Evolutionary conservation across 768 basidiomycete genomes (phyloP).

Genomic region (Macrolepiota fuliginosa): DNA sequence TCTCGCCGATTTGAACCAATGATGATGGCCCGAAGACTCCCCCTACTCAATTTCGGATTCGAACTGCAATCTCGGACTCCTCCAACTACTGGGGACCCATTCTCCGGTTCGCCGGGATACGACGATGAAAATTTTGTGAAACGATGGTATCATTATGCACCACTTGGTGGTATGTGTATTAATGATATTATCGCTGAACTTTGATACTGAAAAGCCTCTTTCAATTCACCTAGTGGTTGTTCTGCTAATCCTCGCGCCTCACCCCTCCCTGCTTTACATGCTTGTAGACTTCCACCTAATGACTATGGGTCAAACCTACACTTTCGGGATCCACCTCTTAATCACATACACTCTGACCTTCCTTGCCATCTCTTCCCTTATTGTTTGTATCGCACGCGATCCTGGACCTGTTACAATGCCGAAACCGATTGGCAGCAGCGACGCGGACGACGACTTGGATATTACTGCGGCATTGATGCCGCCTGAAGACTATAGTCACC

Average conservation of each 20-base stretch:
- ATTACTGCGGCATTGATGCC: slow-evolving; percentile 62
- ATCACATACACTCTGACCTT: slow-evolving; percentile 65
- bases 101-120: slow-evolving; percentile 13
- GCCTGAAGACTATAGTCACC: slow-evolving; percentile 39
- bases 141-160: slow-evolving; percentile 57
- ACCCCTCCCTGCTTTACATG: slow-evolving; percentile 69
- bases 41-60: slow-evolving; percentile 20
- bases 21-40: slow-evolving; percentile 21
- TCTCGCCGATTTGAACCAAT: neutral
- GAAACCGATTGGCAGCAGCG: slow-evolving; percentile 17
- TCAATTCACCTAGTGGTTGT: slow-evolving; percentile 33
- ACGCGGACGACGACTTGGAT: slow-evolving; percentile 38
- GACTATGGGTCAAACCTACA: slow-evolving; percentile 42
- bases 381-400: slow-evolving; percentile 69
- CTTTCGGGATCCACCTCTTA: slow-evolving; percentile 54
- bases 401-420: slow-evolving; percentile 59
- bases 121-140: slow-evolving; percentile 32
- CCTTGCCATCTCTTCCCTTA: slow-evolving; percentile 68
- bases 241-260: slow-evolving; percentile 63
- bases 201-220: neutral
- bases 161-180: slow-evolving; percentile 46
- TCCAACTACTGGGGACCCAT: neutral
- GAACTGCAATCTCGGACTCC: slow-evolving; percentile 16
- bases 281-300: slow-evolving; percentile 66
- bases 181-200: neutral